Base-by-base conservation (phyloP, 73 alveolate genomes). In the Paraurostyla sp. region DNA sequence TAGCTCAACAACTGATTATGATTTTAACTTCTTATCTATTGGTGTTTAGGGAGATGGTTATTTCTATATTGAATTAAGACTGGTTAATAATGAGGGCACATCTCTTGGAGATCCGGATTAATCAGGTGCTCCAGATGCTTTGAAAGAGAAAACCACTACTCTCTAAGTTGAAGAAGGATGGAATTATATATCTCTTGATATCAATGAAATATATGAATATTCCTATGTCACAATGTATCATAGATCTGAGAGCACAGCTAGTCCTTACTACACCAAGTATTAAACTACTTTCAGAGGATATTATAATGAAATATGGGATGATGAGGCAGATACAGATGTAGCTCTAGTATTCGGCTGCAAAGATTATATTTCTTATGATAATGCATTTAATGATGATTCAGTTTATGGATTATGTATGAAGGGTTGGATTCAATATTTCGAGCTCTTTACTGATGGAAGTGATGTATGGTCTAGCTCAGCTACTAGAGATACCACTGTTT, bases 11-110 rank as follows among this genome's bases (percentile, higher is more conserved):
- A 35, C 46, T 7, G 58, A 33, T 38, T 18, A 11, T 40, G 82
- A 65, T 22, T 65, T 65, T 65, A 65, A 65, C 25, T 29, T n/a
- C 27, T 29, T 73, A 27, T n/a, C 71, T 23, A 45, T 73, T 4
- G 87, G 87, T 13, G 87, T 73, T 4, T 35, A 73, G 59, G 87
- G 87, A 29, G 87, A 73, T 73, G 87, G 87, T 1, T 73, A 73
- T 30, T 16, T 73, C 38, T 73, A 73, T 38, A 2, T 73, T 11
- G 87, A 73, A 50, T 25, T 73, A 3, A 73, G 73, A 27, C 23
- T 50, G 25, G 29, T 50, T 11, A 71, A 73, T 36, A 73, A 73
- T 73, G 71, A n/a, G 32, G 50, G 0, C 3, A 45, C n/a, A n/a
- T n/a, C n/a, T n/a, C n/a, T n/a, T n/a, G n/a, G n/a, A n/a, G n/a